Base-by-base conservation (phyloP, 257 asterid species). In the Gentiana dahurica region DNA sequence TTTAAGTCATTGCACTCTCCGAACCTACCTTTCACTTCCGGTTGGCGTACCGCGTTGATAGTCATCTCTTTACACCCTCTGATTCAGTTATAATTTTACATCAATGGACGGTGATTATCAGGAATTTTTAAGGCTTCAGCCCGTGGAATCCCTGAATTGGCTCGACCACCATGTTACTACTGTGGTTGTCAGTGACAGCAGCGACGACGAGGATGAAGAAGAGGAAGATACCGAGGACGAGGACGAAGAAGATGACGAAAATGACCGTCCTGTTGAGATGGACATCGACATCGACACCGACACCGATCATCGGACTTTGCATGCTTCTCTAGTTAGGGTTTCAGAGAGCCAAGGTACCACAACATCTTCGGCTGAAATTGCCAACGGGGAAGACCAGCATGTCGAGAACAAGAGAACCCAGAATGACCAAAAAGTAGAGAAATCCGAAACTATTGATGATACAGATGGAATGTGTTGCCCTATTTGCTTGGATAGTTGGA, bases 401-500 rank as follows among this genome's bases (percentile, higher is more conserved):
- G 49, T 69, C 65, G 65, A 44, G 59, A 51, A 64, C 53, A 69
- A 43, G 62, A 9, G 48, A 15, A 43, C 61, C 59, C 58, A 51
- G 32, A 73, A 13, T 36, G 71, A 55, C 55, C 34, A 59, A 51
- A 56, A 70, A 48, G 66, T 58, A 7, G 73, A 48, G 3, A 44
- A 56, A 34, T 70, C 47, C 35, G 81, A 52, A 53, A 65, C n/a
- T 6, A 46, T 5, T 13, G 69, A 39, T 36, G 96, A 87, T 34
- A 64, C 83, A 44, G 98, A 91, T 56, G 96, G 98, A 12, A 51
- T 81, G 55, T 73, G 59, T 65, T 91, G 98, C 74, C 79, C 98
- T 5, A 91, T 91, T 57, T 91, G 98, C 75, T 76, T 75, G 65
- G 98, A 87, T 61, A 81, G 94, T 49, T 91, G 98, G 97, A 66